Evolutionary conservation across 2,329 filamentous ascomycete species (phyloP), one percentile per base, ranked within the genome.

Genomic region (Botrytis fragariae): DNA sequence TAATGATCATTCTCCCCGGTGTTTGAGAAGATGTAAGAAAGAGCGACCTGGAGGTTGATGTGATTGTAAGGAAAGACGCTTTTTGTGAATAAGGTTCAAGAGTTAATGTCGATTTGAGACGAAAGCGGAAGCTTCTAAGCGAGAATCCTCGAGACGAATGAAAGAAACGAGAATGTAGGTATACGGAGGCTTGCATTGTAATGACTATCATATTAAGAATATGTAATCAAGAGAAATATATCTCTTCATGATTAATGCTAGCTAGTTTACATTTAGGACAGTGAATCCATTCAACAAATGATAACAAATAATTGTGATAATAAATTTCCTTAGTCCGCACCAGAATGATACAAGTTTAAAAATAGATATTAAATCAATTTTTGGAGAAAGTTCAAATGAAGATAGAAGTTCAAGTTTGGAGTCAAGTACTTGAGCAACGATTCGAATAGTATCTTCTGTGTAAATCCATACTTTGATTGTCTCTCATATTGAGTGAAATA

Each of bases 331-430:
- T 3, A 7, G 25, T n/a, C 25, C 5, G 2, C 12, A 51, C 16
- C 25, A 10, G 25, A 12, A n/a, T 51, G 5, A 14, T n/a, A 51
- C 25, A 51, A n/a, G 5, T n/a, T 3, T 25, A n/a, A 0, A 25
- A 14, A 51, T 7, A 51, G 25, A n/a, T 51, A n/a, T n/a, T 1
- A n/a, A 16, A 51, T n/a, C 12, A 3, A 51, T 16, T n/a, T 51
- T 39, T 2, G 5, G 2, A 1, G 12, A 16, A 8, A 14, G 0
- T 39, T 39, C 3, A 61, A 37, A n/a, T 0, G 2, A 22, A 60
- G 20, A 12, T 25, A 8, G 10, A n/a, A 37, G 20, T 61, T 16
- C 3, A 60, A 60, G 32, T 60, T 35, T 4, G 18, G 8, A 60
- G 5, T 22, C 9, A 37, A 25, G 32, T 14, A 59, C 29, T 20